A percentile compares a stretch with the other conserved stretches of the same genome.
These are phyloP conservation scores for Lasiodiplodia citricola DNA, from an alignment of 2,329 filamentous ascomycete species.

Conservation along the genomic window DNA sequence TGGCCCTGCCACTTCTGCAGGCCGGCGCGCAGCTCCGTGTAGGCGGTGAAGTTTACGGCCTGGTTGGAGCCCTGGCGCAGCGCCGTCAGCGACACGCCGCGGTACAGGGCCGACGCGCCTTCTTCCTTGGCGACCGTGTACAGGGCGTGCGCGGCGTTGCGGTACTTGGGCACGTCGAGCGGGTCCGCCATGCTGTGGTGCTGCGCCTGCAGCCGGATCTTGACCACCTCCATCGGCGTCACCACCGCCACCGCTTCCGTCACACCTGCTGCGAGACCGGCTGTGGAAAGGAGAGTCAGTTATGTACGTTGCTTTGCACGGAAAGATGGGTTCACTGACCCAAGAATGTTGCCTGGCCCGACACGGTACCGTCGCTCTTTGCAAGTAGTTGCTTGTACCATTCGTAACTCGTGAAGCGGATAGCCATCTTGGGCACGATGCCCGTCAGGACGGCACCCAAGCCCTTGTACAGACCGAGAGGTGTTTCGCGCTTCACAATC, in stretches of 20 bases:
- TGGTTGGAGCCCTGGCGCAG: conserved; percentile 96
- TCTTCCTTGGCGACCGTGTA: conserved; percentile 95
- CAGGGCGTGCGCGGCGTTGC: conserved; percentile 81
- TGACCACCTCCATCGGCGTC: conserved; percentile 98
- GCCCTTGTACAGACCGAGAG: conserved; percentile 94
- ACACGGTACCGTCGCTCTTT: conserved; percentile 67
- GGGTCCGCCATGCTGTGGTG: conserved; percentile 98
- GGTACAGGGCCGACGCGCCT: conserved; percentile 84
- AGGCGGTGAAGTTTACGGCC: conserved; percentile 94
- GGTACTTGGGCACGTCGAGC: conserved; percentile 94
- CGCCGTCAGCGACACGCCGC: conserved; percentile 91
- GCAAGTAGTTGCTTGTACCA: conserved; percentile 87
- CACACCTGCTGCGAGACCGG: conserved; percentile 88
- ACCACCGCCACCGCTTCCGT: conserved; percentile 97
- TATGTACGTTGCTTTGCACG: background rate
- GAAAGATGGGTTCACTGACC: conserved; percentile 51
- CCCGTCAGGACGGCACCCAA: conserved; percentile 95
- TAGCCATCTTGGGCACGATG: conserved; percentile 99
- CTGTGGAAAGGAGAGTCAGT: conserved; percentile 45
- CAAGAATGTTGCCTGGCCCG: conserved; percentile 73
- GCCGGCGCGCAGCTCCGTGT: conserved; percentile 86
- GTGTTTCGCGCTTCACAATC: conserved; percentile 89
- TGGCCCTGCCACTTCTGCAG: conserved; percentile 76
- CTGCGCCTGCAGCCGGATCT: conserved; percentile 97
- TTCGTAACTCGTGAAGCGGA: conserved; percentile 97